Base-by-base conservation (phyloP, 345 rosid genomes). In the Turnera subulata region DNA sequence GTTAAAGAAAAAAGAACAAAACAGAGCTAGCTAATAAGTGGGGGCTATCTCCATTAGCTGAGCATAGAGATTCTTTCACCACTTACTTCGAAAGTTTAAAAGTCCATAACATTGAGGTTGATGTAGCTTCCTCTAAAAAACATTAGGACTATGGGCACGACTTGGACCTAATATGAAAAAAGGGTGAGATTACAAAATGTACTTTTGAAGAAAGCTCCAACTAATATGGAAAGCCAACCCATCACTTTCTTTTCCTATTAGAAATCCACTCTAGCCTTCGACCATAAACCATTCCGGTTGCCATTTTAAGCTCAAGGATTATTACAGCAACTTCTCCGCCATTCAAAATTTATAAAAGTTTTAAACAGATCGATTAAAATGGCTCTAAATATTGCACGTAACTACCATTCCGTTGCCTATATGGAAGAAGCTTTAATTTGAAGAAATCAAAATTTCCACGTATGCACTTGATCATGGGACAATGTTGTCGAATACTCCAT, bases 211-310 rank as follows among this genome's bases (percentile, higher is more conserved):
- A 55, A 24, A 64, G 49, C 55, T 39, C 32, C 47, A 38, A 24
- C 55, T 35, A 64, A 46, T 38, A 46, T 22, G 48, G 42, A 64
- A 55, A 42, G 26, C 50, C 61, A 48, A 39, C 61, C 61, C 32
- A 4, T 10, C 20, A 21, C 53, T 24, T 55, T 50, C 17, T 55
- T 38, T 11, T 15, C 11, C n/a, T n/a, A 39, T 50, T 24, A n/a
- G n/a, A n/a, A n/a, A n/a, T n/a, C n/a, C n/a, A 33, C 48, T 22
- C 22, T 43, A 17, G 13, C 19, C 46, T 63, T 54, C 46, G 7
- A 19, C 25, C 37, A 33, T 24, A 21, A 16, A 35, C 26, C 16
- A 10, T 22, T 17, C 12, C 60, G 53, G 55, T 45, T 57, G 45
- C 63, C 51, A 57, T 40, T 65, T 26, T 33, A 22, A 56, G 51